Conservation (phyloP, 495 filamentous ascomycete species). For the Extremus antarcticus region DNA sequence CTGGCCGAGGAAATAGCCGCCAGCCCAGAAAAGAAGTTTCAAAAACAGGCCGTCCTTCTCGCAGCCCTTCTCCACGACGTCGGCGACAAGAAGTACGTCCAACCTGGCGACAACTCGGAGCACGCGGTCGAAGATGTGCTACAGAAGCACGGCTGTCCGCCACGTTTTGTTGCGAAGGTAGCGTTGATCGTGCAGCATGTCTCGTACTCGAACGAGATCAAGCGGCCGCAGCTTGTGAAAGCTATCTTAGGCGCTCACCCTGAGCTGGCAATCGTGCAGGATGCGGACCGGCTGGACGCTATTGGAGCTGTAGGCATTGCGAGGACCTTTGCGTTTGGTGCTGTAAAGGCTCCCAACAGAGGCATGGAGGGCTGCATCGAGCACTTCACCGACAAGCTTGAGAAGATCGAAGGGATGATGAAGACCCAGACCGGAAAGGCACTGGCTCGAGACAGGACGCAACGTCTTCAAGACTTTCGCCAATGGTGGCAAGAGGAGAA, state of each 20-base stretch:
- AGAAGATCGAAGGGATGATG: slow-evolving; percentile 65
- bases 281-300: slow-evolving; percentile 83
- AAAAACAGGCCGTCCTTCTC: slow-evolving; percentile 47
- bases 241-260: slow-evolving; percentile 47
- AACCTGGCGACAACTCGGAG: slow-evolving; percentile 35
- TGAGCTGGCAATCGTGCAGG: slow-evolving; percentile 77
- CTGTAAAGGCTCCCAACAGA: slow-evolving; percentile 41
- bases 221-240: slow-evolving; percentile 36
- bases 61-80: slow-evolving; percentile 78
- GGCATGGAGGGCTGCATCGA: slow-evolving; percentile 52
- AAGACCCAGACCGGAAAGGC: slow-evolving; percentile 63
- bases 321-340: slow-evolving; percentile 65
- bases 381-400: slow-evolving; percentile 74
- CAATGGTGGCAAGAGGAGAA: slow-evolving; percentile 64
- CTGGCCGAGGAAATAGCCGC: slow-evolving; percentile 34
- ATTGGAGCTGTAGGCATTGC: slow-evolving; percentile 77
- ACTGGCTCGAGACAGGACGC: slow-evolving; percentile 54
- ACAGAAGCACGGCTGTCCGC: slow-evolving; percentile 40
- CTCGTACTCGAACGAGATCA: slow-evolving; percentile 63
- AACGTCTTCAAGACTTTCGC: slow-evolving; percentile 51
- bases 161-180: slow-evolving; percentile 48
- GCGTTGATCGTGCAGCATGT: slow-evolving; percentile 62
- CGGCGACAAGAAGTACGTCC: slow-evolving; percentile 71
- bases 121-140: slow-evolving; percentile 50
- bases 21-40: slow-evolving; percentile 19